Conservation (phyloP, 345 rosid genomes). For the Heritiera littoralis region DNA sequence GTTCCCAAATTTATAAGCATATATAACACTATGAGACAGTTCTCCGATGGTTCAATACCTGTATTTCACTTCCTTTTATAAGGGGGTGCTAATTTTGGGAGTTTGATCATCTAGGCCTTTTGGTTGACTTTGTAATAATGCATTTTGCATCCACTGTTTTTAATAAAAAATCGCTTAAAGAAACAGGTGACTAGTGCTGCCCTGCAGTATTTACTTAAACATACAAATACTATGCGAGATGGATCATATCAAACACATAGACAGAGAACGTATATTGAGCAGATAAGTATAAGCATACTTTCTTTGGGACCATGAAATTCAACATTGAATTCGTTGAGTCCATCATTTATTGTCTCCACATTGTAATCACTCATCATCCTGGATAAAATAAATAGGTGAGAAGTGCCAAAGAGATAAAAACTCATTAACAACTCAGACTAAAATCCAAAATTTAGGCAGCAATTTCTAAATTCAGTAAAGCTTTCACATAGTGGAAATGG, state of each 20-base stretch:
- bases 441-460: constrained; percentile 2
- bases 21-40: neutral
- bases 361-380: constrained; percentile 85
- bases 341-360: constrained; percentile 72
- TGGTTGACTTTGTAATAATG: no score
- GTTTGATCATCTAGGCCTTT: no score
- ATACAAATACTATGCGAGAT: neutral
- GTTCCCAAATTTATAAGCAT: neutral
- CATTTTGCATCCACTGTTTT: no score
- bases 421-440: neutral
- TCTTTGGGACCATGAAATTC: constrained; percentile 79
- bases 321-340: constrained; percentile 72
- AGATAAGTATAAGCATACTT: constrained; percentile 41
- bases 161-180: neutral
- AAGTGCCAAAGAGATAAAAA: constrained; percentile 11
- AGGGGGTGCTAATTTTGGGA: no score
- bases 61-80: no score
- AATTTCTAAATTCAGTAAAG: neutral
- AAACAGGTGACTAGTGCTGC: neutral
- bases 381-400: constrained; percentile 30
- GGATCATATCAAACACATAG: neutral
- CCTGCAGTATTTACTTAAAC: neutral
- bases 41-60: no score
- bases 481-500: neutral
- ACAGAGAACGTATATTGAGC: neutral